Conservation (phyloP, 148 eudicot species). For the Linanthus parryae region DNA sequence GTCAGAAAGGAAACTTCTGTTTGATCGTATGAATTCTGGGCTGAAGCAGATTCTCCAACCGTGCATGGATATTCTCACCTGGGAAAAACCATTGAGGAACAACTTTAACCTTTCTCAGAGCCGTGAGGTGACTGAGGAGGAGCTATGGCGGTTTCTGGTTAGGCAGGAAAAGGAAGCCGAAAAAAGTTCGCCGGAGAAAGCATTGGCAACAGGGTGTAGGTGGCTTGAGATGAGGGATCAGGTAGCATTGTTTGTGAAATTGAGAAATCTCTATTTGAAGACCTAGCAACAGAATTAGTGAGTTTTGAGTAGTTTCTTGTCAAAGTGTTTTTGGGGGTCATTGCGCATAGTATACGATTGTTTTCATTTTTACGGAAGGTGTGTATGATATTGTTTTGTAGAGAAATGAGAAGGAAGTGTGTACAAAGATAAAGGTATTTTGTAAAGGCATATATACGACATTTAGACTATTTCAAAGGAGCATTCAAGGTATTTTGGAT, state of each 20-base stretch:
- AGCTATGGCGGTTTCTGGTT: constrained; percentile 41
- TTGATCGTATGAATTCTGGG: constrained; percentile 59
- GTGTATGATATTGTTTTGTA: too few relatives aligned
- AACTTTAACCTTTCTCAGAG: constrained; percentile 16
- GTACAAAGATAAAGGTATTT: too few relatives aligned
- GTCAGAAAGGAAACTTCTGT: constrained; percentile 70
- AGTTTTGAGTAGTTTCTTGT: too few relatives aligned
- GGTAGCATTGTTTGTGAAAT: constrained; percentile 43
- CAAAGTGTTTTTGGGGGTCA: too few relatives aligned
- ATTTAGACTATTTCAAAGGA: too few relatives aligned
- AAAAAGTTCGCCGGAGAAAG: constrained; percentile 34
- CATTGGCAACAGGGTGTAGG: constrained; percentile 21
- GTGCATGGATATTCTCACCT: constrained; percentile 15
- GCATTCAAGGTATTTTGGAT: too few relatives aligned
- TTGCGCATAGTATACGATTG: too few relatives aligned
- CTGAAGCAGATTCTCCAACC: constrained; percentile 43
- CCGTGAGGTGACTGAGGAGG: constrained; percentile 44
- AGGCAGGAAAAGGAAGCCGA: constrained; percentile 37
- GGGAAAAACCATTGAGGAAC: constrained; percentile 28
- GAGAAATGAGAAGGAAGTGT: too few relatives aligned
- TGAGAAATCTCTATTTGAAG: constrained; percentile 42
- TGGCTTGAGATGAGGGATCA: constrained; percentile 53
- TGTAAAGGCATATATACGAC: too few relatives aligned
- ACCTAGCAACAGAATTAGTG: constrained; percentile 42
- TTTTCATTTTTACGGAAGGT: too few relatives aligned